Evolutionary conservation across 148 eudicot species (phyloP).

Genomic region (Rhododendron ferrugineum): DNA sequence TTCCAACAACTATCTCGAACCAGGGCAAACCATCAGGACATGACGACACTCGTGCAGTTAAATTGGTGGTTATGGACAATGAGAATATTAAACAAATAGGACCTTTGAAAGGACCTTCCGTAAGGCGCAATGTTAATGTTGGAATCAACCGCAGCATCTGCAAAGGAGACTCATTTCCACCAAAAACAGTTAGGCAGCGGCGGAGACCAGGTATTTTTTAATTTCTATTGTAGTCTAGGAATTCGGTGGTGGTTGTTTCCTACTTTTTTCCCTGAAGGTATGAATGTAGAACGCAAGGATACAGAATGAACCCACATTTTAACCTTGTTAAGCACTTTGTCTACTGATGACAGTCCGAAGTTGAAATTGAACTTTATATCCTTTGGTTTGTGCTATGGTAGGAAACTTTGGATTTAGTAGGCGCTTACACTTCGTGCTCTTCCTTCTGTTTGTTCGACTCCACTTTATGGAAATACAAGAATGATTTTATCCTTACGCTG

Average conservation of each 20-base stretch:
- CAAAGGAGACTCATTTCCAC: constrained; percentile 53
- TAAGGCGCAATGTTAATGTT: constrained; percentile 44
- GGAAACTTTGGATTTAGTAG: background rate
- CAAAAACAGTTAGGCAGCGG: constrained; percentile 55
- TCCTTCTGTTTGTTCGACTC: background rate
- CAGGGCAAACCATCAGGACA: constrained; percentile 48
- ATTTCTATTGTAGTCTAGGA: background rate
- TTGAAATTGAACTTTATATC: background rate
- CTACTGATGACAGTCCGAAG: background rate
- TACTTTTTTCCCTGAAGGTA: background rate
- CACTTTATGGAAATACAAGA: background rate
- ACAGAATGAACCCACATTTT: background rate
- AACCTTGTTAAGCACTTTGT: background rate
- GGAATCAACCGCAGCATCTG: constrained; percentile 46
- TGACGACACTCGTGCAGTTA: constrained; percentile 54
- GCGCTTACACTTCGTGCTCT: background rate
- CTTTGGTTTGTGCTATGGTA: background rate
- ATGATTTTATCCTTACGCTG: background rate
- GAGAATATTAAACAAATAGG: constrained; percentile 57
- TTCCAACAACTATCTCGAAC: constrained; percentile 34
- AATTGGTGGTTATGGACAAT: constrained; percentile 52
- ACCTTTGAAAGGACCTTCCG: constrained; percentile 52
- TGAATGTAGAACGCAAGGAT: background rate
- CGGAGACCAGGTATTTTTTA: constrained; percentile 57
- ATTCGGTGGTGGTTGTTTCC: background rate